Conservation (phyloP, 2,329 filamentous ascomycete species). For the Clathrospora elynae region DNA sequence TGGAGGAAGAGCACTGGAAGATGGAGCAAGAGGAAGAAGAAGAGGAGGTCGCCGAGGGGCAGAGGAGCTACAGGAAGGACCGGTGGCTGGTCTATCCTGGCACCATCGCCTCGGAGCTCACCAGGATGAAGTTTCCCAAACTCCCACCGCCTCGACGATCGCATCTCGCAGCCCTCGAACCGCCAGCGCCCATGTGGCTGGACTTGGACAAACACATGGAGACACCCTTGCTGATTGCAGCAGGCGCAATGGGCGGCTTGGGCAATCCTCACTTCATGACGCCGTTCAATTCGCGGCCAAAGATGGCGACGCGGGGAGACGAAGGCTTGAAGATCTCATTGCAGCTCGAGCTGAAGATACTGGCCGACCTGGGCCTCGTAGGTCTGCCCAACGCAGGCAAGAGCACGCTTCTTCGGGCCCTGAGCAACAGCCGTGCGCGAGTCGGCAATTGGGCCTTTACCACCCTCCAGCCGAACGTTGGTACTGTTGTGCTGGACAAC, state of each 20-base stretch:
- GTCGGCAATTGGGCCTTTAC: constrained; percentile 97
- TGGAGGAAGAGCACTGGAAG: constrained; percentile 53
- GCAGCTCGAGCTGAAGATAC: constrained; percentile 88
- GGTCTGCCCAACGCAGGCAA: constrained; percentile 96
- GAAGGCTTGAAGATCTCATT: constrained; percentile 76
- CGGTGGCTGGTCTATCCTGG: constrained; percentile 90
- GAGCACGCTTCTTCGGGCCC: constrained; percentile 83
- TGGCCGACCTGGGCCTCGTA: constrained; percentile 93
- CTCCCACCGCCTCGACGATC: constrained; percentile 62
- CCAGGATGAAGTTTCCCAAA: constrained; percentile 62
- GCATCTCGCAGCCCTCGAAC: constrained; percentile 68
- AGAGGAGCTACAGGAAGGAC: constrained; percentile 58
- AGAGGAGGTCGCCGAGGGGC: constrained; percentile 36
- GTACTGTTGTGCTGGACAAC: constrained; percentile 90
- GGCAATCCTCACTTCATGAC: constrained; percentile 94
- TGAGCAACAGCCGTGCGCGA: constrained; percentile 86
- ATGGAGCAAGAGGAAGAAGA: constrained; percentile 31
- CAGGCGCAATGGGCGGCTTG: constrained; percentile 85
- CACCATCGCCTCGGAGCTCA: constrained; percentile 71
- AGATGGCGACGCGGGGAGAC: constrained; percentile 88
- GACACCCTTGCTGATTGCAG: constrained; percentile 80
- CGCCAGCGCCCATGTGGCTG: constrained; percentile 68
- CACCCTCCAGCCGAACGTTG: constrained; percentile 91
- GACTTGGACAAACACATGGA: constrained; percentile 72
- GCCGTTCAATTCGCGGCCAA: constrained; percentile 73